A percentile compares a stretch with the other conserved stretches of the same genome.
Conservation (phyloP, 2,329 filamentous ascomycete species). For the Penicillium frequentans region DNA sequence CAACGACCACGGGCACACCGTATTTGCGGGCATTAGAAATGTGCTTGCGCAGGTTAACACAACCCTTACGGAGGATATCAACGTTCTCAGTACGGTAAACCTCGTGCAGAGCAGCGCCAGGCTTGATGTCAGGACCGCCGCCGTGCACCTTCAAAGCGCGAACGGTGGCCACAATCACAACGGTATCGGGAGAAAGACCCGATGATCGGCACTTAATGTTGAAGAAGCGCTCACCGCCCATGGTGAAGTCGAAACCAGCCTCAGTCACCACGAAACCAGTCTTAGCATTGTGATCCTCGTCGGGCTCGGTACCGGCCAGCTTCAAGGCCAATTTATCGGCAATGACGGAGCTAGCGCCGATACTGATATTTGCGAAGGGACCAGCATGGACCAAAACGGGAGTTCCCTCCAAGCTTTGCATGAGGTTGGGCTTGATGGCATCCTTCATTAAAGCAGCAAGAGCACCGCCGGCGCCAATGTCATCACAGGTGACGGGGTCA, state of each 20-base stretch:
- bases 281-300: slow-evolving; percentile 80
- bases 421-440: slow-evolving; percentile 97
- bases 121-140: slow-evolving; percentile 88
- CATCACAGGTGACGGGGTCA: slow-evolving; percentile 92
- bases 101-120: slow-evolving; percentile 78
- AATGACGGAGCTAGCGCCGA: slow-evolving; percentile 92
- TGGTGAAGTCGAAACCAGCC: slow-evolving; percentile 98
- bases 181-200: slow-evolving; percentile 86
- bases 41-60: slow-evolving; percentile 93
- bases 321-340: slow-evolving; percentile 95
- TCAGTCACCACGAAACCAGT: slow-evolving; percentile 94
- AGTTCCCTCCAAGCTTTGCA: slow-evolving; percentile 97
- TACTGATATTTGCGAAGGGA: slow-evolving; percentile 97
- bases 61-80: slow-evolving; percentile 84
- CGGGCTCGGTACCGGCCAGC: slow-evolving; percentile 88
- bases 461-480: slow-evolving; percentile 88
- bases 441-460: slow-evolving; percentile 95
- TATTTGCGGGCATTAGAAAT: slow-evolving; percentile 87
- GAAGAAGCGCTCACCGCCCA: slow-evolving; percentile 99
- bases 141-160: slow-evolving; percentile 96
- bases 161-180: slow-evolving; percentile 93
- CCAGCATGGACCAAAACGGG: slow-evolving; percentile 97
- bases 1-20: slow-evolving; percentile 90
- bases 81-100: slow-evolving; percentile 94
- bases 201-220: slow-evolving; percentile 99